Conservation (phyloP, 1,284 basidiomycete species). For the Exsudoporus floridanus region DNA sequence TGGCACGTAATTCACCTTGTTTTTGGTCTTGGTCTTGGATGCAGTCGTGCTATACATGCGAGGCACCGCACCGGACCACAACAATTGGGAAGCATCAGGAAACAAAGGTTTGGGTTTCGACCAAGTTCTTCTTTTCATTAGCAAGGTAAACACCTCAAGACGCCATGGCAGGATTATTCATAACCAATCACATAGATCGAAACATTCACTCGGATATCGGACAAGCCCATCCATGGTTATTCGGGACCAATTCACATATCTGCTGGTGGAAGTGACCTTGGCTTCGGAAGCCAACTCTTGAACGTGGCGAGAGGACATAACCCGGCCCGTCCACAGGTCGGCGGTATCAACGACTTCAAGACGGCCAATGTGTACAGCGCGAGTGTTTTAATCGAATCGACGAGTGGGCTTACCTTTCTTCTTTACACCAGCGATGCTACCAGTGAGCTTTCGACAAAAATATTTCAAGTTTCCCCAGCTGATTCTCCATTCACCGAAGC, state of each 20-base stretch:
- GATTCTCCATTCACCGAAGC: conserved; percentile 27
- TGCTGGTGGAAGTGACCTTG: conserved; percentile 36
- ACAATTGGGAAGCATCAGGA: conserved; percentile 51
- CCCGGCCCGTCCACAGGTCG: conserved; percentile 38
- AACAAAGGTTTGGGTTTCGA: conserved; percentile 54
- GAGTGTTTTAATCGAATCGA: conserved; percentile 17
- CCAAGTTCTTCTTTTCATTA: conserved; percentile 48
- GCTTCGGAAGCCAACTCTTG: conserved; percentile 47
- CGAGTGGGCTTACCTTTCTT: not conserved
- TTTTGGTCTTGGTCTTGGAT: conserved; percentile 9
- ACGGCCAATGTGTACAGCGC: conserved; percentile 47
- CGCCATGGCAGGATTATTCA: not conserved
- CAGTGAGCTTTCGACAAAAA: not conserved
- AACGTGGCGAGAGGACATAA: conserved; percentile 46
- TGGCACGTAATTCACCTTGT: not conserved
- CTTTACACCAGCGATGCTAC: conserved; percentile 5
- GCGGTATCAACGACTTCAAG: conserved; percentile 47
- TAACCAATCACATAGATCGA: conserved; percentile 41
- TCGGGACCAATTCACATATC: conserved; percentile 56
- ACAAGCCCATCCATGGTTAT: conserved; percentile 46
- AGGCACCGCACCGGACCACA: conserved; percentile 54
- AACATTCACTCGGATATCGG: conserved; percentile 43
- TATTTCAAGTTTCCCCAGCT: not conserved
- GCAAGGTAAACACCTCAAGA: conserved; percentile 40
- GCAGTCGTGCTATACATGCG: conserved; percentile 56